Evolutionary conservation across 2,329 filamentous ascomycete species (phyloP).

Genomic region (Claviceps pazoutovae): DNA sequence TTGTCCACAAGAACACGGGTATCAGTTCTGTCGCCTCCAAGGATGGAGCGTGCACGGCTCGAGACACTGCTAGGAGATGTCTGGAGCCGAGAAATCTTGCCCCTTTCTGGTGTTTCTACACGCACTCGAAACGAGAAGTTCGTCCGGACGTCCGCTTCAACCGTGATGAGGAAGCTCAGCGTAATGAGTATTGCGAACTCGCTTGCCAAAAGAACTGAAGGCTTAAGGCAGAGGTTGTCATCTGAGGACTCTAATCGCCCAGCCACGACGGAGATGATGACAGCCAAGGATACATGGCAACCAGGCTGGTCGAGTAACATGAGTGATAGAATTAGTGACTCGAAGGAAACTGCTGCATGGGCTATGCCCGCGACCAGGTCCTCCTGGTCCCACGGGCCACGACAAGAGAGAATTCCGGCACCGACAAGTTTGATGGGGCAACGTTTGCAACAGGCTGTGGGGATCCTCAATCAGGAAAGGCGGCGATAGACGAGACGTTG

Average conservation of each 20-base stretch:
- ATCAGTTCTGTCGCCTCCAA: conserved; percentile 57
- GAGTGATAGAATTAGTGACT: background rate
- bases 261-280: background rate
- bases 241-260: conserved; percentile 3
- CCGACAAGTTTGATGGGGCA: background rate
- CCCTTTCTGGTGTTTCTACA: conserved; percentile 67
- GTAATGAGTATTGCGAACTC: conserved; percentile 65
- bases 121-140: conserved; percentile 54
- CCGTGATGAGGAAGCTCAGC: conserved; percentile 78
- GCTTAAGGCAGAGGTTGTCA: conserved; percentile 21
- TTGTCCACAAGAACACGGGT: conserved; percentile 52
- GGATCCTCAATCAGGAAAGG: conserved; percentile 4
- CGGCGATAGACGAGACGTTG: background rate
- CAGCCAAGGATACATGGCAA: background rate
- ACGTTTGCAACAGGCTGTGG: background rate
- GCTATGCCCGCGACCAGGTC: background rate
- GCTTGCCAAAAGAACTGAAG: conserved; percentile 58
- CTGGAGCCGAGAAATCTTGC: conserved; percentile 69
- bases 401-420: background rate
- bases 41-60: conserved; percentile 62
- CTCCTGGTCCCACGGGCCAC: background rate
- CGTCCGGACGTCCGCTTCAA: conserved; percentile 66
- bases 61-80: conserved; percentile 64
- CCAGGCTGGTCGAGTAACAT: background rate
- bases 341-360: background rate